Evolutionary conservation across 208 protist genomes (phyloP), one percentile per base, ranked within the genome.

Genomic region (Acanthamoeba quina): DNA sequence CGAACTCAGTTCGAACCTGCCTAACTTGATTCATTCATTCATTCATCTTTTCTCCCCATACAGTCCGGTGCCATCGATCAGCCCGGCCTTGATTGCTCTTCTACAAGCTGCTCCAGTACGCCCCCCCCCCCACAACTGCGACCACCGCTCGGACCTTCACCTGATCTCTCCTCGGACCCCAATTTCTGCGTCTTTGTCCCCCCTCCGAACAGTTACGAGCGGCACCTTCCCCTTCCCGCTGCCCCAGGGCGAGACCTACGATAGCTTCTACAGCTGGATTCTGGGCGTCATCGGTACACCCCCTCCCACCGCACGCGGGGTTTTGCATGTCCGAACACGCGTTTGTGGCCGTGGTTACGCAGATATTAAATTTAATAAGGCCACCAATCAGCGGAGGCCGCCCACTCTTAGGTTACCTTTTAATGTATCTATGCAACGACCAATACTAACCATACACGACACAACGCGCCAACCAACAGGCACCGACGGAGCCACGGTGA

Each of bases 261-360:
- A 26, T 24, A 47, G 29, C 41, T 86, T 86, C 78, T 86, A 86
- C 47, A n/a, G 9, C 13, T 86, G 52, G 41, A 86, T 86, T 37
- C 78, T 86, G 0, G 41, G 47, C 26, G 78, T 86, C 4, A 24
- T 86, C 26, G 78, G 78, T 86, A 62, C 72, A 17, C 24, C 56
- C 56, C n/a, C n/a, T n/a, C n/a, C n/a, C n/a, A n/a, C n/a, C n/a
- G n/a, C n/a, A n/a, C n/a, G n/a, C n/a, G n/a, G n/a, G n/a, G n/a
- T n/a, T n/a, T n/a, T n/a, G n/a, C n/a, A 4, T 44, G 41, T 4
- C 4, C 4, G 3, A 1, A 44, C 41, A 4, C 4, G 41, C 3
- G 41, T 44, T 44, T 1, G 41, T 44, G 41, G 41, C 41, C 4
- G 41, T 44, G 41, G 41, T 56, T 56, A 56, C 52, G 52, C 41